These are phyloP conservation scores for Cucurbita ficifolia DNA, from an alignment of 306 rosid species.

Conservation along the genomic window DNA sequence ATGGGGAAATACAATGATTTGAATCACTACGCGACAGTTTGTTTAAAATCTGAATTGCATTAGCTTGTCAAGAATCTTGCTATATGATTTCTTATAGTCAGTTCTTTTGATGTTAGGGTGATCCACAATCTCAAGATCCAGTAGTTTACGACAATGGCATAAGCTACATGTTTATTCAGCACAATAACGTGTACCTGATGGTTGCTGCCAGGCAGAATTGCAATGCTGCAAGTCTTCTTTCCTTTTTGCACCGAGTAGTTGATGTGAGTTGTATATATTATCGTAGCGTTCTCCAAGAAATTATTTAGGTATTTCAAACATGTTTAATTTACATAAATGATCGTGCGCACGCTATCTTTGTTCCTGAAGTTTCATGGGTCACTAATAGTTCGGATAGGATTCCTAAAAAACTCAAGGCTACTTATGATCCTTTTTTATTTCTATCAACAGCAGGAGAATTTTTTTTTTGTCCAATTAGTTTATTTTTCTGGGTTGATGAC, in stretches of 20 bases:
- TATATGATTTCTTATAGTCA: background rate
- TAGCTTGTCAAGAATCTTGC: background rate
- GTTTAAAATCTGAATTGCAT: background rate
- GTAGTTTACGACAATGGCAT: constrained; percentile 78
- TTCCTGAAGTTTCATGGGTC: background rate
- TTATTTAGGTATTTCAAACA: background rate
- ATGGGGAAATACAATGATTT: background rate
- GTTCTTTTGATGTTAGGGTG: constrained; percentile 42
- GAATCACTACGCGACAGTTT: background rate
- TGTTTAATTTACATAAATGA: background rate
- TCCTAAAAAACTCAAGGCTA: background rate
- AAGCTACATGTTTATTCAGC: constrained; percentile 89
- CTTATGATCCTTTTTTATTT: background rate
- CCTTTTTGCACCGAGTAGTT: constrained; percentile 76
- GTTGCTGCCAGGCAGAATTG: constrained; percentile 87
- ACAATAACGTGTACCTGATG: constrained; percentile 86
- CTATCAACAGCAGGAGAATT: background rate
- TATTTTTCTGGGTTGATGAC: background rate
- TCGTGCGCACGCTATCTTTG: background rate
- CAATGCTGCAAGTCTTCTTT: constrained; percentile 93
- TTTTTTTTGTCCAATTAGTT: background rate
- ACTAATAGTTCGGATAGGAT: background rate
- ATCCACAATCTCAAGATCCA: constrained; percentile 89
- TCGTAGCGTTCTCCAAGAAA: background rate
- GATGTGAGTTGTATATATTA: constrained; percentile 45